Evolutionary conservation across 352 stramenopile species (phyloP).

Genomic region (Phytophthora kernoviae): DNA sequence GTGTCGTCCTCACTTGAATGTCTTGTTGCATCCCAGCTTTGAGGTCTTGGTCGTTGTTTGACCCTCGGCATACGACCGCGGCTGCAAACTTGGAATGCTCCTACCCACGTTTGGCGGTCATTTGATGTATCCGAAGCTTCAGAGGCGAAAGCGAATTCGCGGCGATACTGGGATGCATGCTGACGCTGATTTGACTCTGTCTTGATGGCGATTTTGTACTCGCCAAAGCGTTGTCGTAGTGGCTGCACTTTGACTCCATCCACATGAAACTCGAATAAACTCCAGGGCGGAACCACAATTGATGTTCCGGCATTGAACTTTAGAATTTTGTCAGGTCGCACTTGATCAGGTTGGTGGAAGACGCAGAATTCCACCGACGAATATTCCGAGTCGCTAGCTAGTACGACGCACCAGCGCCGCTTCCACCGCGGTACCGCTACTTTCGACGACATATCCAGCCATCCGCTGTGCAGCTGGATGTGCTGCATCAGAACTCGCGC

Average conservation of each 20-base stretch:
- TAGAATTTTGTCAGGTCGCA: slow-evolving; percentile 15
- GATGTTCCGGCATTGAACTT: slow-evolving; percentile 3
- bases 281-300: slow-evolving; percentile 14
- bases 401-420: slow-evolving; percentile 47
- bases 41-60: slow-evolving; percentile 4
- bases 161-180: not conserved
- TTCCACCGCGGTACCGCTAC: slow-evolving; percentile 46
- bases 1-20: not conserved
- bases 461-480: slow-evolving; percentile 51
- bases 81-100: slow-evolving; percentile 4
- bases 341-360: slow-evolving; percentile 32
- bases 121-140: slow-evolving; percentile 1
- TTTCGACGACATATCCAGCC: slow-evolving; percentile 41
- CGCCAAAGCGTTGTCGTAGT: slow-evolving; percentile 1
- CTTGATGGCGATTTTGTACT: not conserved
- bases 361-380: slow-evolving; percentile 47
- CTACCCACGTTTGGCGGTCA: slow-evolving; percentile 14
- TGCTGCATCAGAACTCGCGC: slow-evolving; percentile 27
- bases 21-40: slow-evolving; percentile 1
- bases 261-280: slow-evolving; percentile 19
- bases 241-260: slow-evolving; percentile 13
- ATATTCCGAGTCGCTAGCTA: slow-evolving; percentile 40
- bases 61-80: slow-evolving; percentile 2
- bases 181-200: not conserved
- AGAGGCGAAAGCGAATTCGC: slow-evolving; percentile 14